Base-by-base conservation (phyloP, 2,329 filamentous ascomycete species). In the Clonostachys rhizophaga region DNA sequence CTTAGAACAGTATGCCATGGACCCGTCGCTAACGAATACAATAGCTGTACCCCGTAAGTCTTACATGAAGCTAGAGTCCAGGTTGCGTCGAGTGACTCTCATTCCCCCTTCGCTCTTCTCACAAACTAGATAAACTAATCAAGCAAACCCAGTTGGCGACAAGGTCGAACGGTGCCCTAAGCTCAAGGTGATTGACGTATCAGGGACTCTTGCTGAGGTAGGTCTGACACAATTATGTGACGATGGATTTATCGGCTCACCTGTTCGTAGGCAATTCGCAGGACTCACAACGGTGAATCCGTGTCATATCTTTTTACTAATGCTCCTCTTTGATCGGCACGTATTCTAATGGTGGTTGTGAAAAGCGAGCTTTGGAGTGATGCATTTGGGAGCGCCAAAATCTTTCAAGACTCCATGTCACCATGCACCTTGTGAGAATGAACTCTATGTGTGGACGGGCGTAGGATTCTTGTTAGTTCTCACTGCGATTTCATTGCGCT, bases 181-280 rank as follows among this genome's bases (percentile, higher is more conserved):
- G 67, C 81, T 96, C 53, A 85, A 91, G 68, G 91, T 91, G 48
- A 95, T 96, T 64, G 91, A 96, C 67, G 89, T 96, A 58, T 90
- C 87, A 58, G 87, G 89, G 39, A 96, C 91, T 35, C 72, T 88
- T 49, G 84, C 83, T n/a, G 84, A 78, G 66, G 70, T 71, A 60
- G 42, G 64, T 10, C 14, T 13, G 14, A 30, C 24, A 30, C 5
- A 11, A 6, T n/a, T 14, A 34, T 40, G 43, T 40, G 41, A 47
- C 58, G 24, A 56, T 47, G 5, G 1, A 4, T 9, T 30, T 30
- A 24, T 30, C 4, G 34, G 24, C 24, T 10, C n/a, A 17, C 34
- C 24, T 30, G 24, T 30, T 10, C 14, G n/a, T 34, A 85, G 68
- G 83, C 83, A 12, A 86, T 85, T 55, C 74, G 83, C 47, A 71